phyloP scores from a whole-genome alignment of 2,329 filamentous ascomycete genomes.

The Cercospora janseana region DNA sequence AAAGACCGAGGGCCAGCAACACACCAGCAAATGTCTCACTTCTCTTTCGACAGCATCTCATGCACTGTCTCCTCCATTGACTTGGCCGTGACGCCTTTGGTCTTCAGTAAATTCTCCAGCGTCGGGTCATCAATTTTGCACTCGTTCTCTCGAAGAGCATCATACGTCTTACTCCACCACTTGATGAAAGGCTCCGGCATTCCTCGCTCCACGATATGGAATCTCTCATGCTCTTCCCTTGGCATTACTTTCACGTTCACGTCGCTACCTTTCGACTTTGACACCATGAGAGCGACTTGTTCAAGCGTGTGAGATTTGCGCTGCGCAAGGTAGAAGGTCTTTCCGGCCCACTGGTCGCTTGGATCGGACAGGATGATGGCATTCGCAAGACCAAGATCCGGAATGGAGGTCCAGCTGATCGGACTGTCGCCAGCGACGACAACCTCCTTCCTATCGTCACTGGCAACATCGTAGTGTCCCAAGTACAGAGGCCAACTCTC shows the following conservation, averaged over 20 bases:
- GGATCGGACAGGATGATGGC: constrained; percentile 41
- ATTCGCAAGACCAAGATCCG: constrained; percentile 46
- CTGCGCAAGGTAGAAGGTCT: constrained; percentile 43
- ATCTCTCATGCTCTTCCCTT: constrained; percentile 43
- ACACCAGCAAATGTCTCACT: no score
- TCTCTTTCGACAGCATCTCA: no score
- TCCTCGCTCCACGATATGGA: constrained; percentile 40
- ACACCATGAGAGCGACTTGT: constrained; percentile 35
- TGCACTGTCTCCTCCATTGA: constrained; percentile 42
- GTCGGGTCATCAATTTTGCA: constrained; percentile 45
- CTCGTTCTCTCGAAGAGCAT: constrained; percentile 44
- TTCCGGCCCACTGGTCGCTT: constrained; percentile 36
- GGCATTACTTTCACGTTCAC: constrained; percentile 40
- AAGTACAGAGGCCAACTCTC: constrained; percentile 51
- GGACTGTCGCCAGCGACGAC: constrained; percentile 42
- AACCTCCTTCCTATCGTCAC: constrained; percentile 41
- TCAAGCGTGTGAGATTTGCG: constrained; percentile 27
- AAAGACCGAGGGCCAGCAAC: no score
- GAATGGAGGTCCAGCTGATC: constrained; percentile 47
- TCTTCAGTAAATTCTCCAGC: constrained; percentile 41
- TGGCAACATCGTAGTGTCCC: constrained; percentile 42
- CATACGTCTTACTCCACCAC: constrained; percentile 50
- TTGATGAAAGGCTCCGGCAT: constrained; percentile 41
- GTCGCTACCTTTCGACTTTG: constrained; percentile 26
- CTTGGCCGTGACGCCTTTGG: constrained; percentile 39